Base-by-base conservation (phyloP, 1,284 basidiomycete genomes). In the Austropuccinia psidii region DNA sequence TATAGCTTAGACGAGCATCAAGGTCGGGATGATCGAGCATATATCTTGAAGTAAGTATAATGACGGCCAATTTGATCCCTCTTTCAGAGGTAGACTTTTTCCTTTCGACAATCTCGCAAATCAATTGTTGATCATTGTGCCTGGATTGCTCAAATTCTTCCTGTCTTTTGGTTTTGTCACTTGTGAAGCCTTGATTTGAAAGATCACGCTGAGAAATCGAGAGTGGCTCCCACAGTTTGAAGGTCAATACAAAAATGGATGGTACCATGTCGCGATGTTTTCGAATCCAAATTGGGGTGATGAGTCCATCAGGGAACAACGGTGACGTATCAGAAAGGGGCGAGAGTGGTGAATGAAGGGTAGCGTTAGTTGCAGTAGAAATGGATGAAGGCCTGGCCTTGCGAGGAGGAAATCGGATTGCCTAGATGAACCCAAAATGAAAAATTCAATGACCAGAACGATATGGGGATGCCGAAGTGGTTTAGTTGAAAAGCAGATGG, bases 211-310 rank as follows among this genome's bases (percentile, higher is more conserved):
- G 50, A 49, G n/a, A 17, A n/a, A 47, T 29, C 29, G 52, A 27
- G 55, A 45, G 24, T n/a, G 68, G 68, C 60, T 95, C 91, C 79
- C 85, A 91, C 74, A 98, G 84, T 61, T 89, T 86, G 75, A 90
- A 83, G 80, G 97, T 95, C 60, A 94, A 83, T 5, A 98, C 90
- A 80, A 97, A 96, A 0, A 97, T 92, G 19, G 90, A 88, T 0
- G 95, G 94, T 0, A 98, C 83, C 39, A 95, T 86, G 8, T 91
- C 88, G 0, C 91, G 90, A 79, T 98, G 94, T 81, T 97, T 98
- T 57, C 93, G 85, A 19, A 97, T 87, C 95, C 95, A 98, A 77
- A 98, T 91, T 0, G 94, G 95, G 0, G 94, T 92, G 73, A 98
- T 91, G 60, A 98, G 83, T 0, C 95, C 95, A 80, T 98, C 95